Evolutionary conservation across 106 monocot species (phyloP), one percentile per base, ranked within the genome.

Genomic region (Gastrodia elata): DNA sequence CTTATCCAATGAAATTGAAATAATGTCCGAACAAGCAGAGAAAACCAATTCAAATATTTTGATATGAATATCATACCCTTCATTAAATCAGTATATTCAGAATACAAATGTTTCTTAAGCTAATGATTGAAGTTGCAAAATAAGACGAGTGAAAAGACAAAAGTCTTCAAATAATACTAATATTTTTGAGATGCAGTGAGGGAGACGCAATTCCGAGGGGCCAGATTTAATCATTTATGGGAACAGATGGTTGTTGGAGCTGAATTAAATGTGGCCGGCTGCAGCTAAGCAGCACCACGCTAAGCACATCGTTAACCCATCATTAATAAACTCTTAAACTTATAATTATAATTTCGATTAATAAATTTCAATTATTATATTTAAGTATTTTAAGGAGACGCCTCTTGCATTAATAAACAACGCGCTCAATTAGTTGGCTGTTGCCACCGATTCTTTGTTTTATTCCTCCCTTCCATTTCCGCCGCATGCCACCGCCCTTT

Each of bases 151-250:
- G 13, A 42, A 42, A 42, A 42, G 14, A 42, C 2, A 42, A 42
- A 42, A 42, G 14, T 1, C 8, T 42, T 42, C 14, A 42, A 0
- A 9, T 42, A 9, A 9, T 42, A 42, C 11, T 6, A 9, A 9
- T 14, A 8, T 42, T 14, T 42, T 14, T 42, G 55, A 16, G 5
- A 20, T 5, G n/a, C 5, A 55, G 55, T 22, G n/a, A 55, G 22
- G 27, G 61, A 61, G 30, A 33, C 3, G 61, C 61, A 61, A 11
- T 8, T 32, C n/a, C 11, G 26, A 69, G 69, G 35, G 69, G 41
- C 41, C 16, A n/a, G 69, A 69, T 69, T 40, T 8, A 69, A 35
- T 22, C 69, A 69, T 69, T 69, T 40, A 69, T 69, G 69, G 25
- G 26, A 40, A 26, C 40, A 40, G 40, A 69, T 69, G 69, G 69